Evolutionary conservation across 2,329 filamentous ascomycete species (phyloP).

Genomic region (Dothideomycetes sp.): DNA sequence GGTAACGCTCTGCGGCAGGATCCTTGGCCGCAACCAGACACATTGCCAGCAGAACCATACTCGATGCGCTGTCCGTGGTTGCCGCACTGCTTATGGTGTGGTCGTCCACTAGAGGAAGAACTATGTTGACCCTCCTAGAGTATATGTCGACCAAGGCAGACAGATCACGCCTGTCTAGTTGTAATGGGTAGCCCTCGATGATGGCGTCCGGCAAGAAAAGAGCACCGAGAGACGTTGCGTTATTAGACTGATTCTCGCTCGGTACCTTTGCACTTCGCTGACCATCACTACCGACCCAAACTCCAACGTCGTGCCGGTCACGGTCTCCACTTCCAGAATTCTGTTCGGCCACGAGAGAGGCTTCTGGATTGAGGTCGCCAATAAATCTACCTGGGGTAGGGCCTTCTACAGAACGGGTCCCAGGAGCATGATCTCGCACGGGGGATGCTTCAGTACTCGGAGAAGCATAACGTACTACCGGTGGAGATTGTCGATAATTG

Average conservation of each 20-base stretch:
- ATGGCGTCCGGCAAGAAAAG: no score
- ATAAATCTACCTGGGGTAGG: slow-evolving; percentile 34
- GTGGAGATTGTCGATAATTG: no score
- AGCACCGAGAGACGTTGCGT: no score
- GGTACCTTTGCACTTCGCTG: no score
- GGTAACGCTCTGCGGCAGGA: slow-evolving; percentile 31
- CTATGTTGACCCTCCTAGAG: slow-evolving; percentile 37
- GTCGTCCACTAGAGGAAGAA: slow-evolving; percentile 39
- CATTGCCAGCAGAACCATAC: slow-evolving; percentile 36
- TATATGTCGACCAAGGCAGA: slow-evolving; percentile 36
- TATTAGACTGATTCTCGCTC: no score
- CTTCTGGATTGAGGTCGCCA: slow-evolving; percentile 39
- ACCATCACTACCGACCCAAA: slow-evolving; percentile 28
- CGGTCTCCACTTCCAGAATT: slow-evolving; percentile 15
- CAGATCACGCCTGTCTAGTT: slow-evolving; percentile 27
- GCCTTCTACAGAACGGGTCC: no score
- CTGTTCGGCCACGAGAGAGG: slow-evolving; percentile 32
- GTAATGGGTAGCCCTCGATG: no score
- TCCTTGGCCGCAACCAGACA: slow-evolving; percentile 42
- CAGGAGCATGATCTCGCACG: no score
- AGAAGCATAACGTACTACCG: no score
- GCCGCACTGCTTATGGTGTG: slow-evolving; percentile 32
- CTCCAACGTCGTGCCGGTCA: slow-evolving; percentile 24
- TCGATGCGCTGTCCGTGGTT: slow-evolving; percentile 30
- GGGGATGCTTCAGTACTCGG: no score